Base-by-base conservation (phyloP, 257 asterid genomes). In the Capsicum chinense region DNA sequence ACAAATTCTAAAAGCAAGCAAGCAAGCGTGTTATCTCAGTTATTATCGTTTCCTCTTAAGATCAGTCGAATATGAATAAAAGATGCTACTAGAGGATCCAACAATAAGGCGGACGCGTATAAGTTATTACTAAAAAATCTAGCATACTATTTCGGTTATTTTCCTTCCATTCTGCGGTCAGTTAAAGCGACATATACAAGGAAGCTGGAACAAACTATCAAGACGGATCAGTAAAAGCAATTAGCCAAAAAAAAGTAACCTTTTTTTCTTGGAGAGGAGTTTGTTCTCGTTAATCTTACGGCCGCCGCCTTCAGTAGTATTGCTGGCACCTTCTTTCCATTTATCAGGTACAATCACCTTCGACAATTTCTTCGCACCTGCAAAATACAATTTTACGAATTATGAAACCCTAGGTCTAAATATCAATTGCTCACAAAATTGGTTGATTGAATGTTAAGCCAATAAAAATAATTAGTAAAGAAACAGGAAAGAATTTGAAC, bases 221-320 rank as follows among this genome's bases (percentile, higher is more conserved):
- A 47, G 47, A 33, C 47, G 71, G 71, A 33, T 26, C 71, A 13
- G 54, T 17, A 44, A 42, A 76, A 76, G 63, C 19, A 33, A 76
- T 52, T 74, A 74, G 9, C 17, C 42, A 71, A 52, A 1, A 26
- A n/a, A 12, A 9, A 13, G 64, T 37, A 52, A 93, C 99, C 99
- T 93, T 60, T 89, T 59, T 84, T 93, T 97, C 92, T 97, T 97
- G 76, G 99, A 93, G 86, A 97, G 97, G 86, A 97, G 96, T 87
- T 97, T 97, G 93, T 97, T 97, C 94, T 97, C 98, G 91, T 97
- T 97, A 90, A 97, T 91, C 88, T 97, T 97, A 59, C 99, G 97
- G 88, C 98, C 99, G 63, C 98, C 98, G 9, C 93, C 96, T 90
- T 97, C 98, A 79, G 98, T 93, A 83, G 91, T 92, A 80, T 97